phyloP scores from a whole-genome alignment of 345 rosid species.

The Punica granatum region DNA sequence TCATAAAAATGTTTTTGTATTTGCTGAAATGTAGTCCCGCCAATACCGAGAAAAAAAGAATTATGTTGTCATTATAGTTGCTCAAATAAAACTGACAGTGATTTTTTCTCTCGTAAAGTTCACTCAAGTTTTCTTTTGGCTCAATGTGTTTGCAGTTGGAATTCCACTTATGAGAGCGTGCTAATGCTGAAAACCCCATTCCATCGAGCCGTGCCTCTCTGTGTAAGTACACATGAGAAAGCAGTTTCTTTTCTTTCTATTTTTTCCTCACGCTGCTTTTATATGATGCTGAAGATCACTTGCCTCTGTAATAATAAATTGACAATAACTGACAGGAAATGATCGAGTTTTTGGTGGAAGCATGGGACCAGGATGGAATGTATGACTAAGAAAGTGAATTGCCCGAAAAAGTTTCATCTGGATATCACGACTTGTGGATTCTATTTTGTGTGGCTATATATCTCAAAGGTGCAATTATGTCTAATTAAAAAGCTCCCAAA shows the following conservation, averaged over 20 bases:
- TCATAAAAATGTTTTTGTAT: neutral
- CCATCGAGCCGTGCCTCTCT: slow-evolving; percentile 40
- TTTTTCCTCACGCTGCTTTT: neutral
- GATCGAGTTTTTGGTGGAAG: slow-evolving; percentile 49
- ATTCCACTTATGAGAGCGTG: slow-evolving; percentile 52
- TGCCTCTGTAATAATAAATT: neutral
- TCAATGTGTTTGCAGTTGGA: slow-evolving; percentile 25
- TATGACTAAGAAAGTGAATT: slow-evolving; percentile 23
- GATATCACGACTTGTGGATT: neutral
- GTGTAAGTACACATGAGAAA: slow-evolving; percentile 32
- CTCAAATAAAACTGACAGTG: neutral
- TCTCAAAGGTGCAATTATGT: neutral
- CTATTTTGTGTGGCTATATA: neutral
- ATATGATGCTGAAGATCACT: neutral
- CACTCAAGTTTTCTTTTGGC: neutral
- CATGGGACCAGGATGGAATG: slow-evolving; percentile 49
- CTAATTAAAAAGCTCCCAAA: neutral
- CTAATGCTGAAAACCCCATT: slow-evolving; percentile 41
- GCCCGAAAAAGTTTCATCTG: neutral
- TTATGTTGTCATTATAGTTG: neutral
- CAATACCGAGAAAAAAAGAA: too few relatives aligned
- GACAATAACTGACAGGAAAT: slow-evolving; percentile 33
- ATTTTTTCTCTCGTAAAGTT: neutral
- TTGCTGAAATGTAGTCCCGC: neutral
- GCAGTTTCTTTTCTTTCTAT: neutral